Evolutionary conservation across 1,284 basidiomycete species (phyloP).

Genomic region (Ceratobasidium sp.): DNA sequence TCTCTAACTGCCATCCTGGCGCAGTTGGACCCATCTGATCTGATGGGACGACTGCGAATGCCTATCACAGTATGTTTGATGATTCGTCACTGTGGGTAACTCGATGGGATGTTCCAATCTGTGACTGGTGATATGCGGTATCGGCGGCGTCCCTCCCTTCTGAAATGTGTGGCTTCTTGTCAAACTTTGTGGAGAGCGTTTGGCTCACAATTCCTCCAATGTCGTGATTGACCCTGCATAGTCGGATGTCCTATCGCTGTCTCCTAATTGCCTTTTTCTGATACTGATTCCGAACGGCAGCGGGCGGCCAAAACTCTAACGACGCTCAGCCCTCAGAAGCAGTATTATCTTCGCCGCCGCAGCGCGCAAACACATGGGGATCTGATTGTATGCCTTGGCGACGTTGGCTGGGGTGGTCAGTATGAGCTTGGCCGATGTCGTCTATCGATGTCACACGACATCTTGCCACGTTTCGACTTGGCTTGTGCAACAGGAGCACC

Average conservation of each 20-base stretch:
- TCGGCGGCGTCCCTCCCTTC: too few species aligned
- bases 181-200: neutral
- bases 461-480: constrained; percentile 11
- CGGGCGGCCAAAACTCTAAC: neutral
- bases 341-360: constrained; percentile 23
- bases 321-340: constrained; percentile 12
- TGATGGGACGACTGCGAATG: too few species aligned
- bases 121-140: too few species aligned
- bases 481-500: neutral
- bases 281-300: constrained; percentile 31
- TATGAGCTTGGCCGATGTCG: neutral
- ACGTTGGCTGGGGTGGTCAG: neutral
- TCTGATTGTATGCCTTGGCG: constrained; percentile 8
- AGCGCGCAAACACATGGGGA: neutral
- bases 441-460: neutral
- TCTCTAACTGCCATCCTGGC: too few species aligned
- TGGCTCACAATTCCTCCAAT: neutral
- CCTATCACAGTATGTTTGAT: too few species aligned
- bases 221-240: neutral
- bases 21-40: too few species aligned
- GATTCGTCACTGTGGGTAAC: too few species aligned
- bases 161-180: neutral
- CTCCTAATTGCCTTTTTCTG: constrained; percentile 8
- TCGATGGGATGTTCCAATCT: too few species aligned
- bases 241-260: neutral